Evolutionary conservation across 2,329 filamentous ascomycete genomes (phyloP).

Genomic region (Rutstroemia sp.): DNA sequence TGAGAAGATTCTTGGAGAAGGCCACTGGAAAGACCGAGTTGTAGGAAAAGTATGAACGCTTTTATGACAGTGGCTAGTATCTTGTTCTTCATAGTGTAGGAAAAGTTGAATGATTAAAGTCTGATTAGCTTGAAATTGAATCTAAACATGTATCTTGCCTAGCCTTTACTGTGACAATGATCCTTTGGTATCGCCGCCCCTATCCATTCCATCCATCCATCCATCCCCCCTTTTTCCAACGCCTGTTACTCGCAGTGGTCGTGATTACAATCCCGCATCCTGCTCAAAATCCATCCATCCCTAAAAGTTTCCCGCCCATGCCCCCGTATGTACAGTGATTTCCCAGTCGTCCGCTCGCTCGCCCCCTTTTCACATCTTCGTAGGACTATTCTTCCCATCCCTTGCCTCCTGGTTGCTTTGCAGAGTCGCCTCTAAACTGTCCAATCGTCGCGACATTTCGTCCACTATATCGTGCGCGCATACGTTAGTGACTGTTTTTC

Average conservation of each 20-base stretch:
- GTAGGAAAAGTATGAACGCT: conserved; percentile 22
- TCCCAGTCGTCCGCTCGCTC: neutral
- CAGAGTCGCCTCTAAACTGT: conserved; percentile 54
- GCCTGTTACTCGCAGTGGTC: neutral
- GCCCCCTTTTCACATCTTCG: conserved; percentile 14
- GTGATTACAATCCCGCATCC: neutral
- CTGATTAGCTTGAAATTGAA: neutral
- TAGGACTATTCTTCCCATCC: conserved; percentile 23
- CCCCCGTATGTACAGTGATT: neutral
- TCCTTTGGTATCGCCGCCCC: neutral
- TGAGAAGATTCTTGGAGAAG: conserved; percentile 66
- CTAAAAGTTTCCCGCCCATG: neutral
- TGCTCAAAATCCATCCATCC: neutral
- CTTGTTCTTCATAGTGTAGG: neutral
- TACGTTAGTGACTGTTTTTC: neutral
- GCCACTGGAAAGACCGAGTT: conserved; percentile 52
- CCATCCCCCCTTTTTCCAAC: neutral
- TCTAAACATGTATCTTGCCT: no score
- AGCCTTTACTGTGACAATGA: neutral
- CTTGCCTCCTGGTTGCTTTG: conserved; percentile 20
- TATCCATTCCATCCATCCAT: neutral
- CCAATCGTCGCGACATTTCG: conserved; percentile 81
- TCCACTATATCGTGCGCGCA: conserved; percentile 58
- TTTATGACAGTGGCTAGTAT: neutral
- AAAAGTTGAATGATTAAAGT: conserved; percentile 1